phyloP scores from a whole-genome alignment of 495 filamentous ascomycete species.

The Aspergillus funiculosus region DNA sequence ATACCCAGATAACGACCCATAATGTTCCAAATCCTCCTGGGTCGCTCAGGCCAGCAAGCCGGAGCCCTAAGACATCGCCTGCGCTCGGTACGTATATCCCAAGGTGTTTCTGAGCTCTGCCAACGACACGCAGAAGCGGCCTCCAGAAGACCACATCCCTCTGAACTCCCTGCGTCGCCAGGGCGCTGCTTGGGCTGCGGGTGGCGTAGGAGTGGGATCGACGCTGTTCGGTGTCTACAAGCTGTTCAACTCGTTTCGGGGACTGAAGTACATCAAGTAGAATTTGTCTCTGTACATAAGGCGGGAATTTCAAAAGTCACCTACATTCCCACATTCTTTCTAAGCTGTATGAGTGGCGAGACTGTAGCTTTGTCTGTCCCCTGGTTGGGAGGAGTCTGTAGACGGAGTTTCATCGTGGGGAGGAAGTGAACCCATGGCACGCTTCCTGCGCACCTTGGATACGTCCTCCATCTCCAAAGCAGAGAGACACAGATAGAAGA shows the following conservation, averaged over 20 bases:
- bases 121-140: neutral
- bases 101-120: too few species aligned
- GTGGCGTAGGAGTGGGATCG: conserved; percentile 29
- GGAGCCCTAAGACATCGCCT: conserved; percentile 7
- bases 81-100: conserved; percentile 2
- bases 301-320: too few species aligned
- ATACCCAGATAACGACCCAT: neutral
- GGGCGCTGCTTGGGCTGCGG: conserved; percentile 28
- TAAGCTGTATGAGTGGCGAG: neutral
- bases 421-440: too few species aligned
- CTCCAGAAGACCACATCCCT: conserved; percentile 16
- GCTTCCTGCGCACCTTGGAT: too few species aligned
- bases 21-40: conserved; percentile 19
- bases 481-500: too few species aligned
- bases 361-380: too few species aligned
- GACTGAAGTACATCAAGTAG: conserved; percentile 24
- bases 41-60: conserved; percentile 11
- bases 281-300: neutral
- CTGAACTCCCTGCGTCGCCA: conserved; percentile 25
- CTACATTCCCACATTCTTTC: too few species aligned
- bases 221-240: conserved; percentile 28
- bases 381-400: too few species aligned
- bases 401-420: too few species aligned
- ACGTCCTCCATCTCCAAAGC: too few species aligned
- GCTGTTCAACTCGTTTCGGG: conserved; percentile 29